A percentile compares a stretch with the other conserved stretches of the same genome.
Evolutionary conservation across 768 basidiomycete genomes (phyloP).

Genomic region (Asterophora lycoperdoides): DNA sequence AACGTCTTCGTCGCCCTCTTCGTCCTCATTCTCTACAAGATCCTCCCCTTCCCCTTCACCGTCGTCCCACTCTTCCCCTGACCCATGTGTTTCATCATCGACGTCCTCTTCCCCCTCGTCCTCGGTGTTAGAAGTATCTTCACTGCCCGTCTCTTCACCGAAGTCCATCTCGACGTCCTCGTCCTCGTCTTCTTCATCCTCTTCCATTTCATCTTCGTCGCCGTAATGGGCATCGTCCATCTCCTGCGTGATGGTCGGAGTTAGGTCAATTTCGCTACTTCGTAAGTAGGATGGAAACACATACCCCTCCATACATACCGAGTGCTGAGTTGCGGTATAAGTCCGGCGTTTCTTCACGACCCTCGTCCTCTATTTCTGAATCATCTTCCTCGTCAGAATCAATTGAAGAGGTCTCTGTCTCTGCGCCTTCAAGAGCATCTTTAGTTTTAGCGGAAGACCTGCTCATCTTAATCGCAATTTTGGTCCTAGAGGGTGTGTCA

Average conservation of each 20-base stretch:
- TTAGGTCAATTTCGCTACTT: neutral
- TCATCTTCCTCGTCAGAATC: conserved; percentile 56
- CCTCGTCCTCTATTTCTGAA: conserved; percentile 50
- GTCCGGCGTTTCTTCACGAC: conserved; percentile 83
- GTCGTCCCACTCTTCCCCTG: conserved; percentile 62
- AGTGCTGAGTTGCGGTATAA: conserved; percentile 94
- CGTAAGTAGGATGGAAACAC: conserved; percentile 26
- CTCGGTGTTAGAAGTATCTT: conserved; percentile 73
- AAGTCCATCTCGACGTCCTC: conserved; percentile 88
- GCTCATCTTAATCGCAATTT: conserved; percentile 98
- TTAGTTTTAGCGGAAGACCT: conserved; percentile 65
- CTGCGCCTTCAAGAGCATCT: conserved; percentile 45
- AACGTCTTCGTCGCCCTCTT: conserved; percentile 46
- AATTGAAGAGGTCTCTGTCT: conserved; percentile 45
- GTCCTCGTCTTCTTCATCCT: conserved; percentile 75
- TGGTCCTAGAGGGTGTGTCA: conserved; percentile 54
- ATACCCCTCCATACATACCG: conserved; percentile 90
- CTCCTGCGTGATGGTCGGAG: conserved; percentile 45
- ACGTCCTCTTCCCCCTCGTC: conserved; percentile 67
- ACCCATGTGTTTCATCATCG: conserved; percentile 53
- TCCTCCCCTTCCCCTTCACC: conserved; percentile 71
- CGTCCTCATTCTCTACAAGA: conserved; percentile 45
- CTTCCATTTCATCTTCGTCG: conserved; percentile 75
- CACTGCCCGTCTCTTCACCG: conserved; percentile 78
- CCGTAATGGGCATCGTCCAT: conserved; percentile 77